Percentiles rank a stretch among this genome's conserved stretches.
Evolutionary conservation across 495 filamentous ascomycete genomes (phyloP).

Genomic region (Hypoxylon perforatum): DNA sequence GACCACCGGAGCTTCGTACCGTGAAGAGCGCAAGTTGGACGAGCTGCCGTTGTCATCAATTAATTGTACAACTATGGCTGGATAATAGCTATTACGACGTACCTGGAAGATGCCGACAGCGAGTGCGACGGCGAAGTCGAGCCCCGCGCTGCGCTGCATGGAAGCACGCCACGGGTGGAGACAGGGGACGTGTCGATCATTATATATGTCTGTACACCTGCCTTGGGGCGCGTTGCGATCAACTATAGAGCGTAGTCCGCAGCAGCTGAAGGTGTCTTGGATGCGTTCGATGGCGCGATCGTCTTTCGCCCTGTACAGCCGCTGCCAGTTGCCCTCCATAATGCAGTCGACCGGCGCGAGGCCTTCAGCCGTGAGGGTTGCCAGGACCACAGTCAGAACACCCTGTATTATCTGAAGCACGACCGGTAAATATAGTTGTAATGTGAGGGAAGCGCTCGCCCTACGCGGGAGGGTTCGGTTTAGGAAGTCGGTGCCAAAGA

Average conservation of each 20-base stretch:
- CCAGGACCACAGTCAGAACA: conserved; percentile 62
- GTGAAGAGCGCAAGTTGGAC: conserved; percentile 30
- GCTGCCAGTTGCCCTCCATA: conserved; percentile 65
- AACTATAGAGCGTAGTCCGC: conserved; percentile 65
- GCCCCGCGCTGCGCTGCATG: conserved; percentile 39
- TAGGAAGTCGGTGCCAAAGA: conserved; percentile 38
- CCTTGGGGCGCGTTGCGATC: conserved; percentile 66
- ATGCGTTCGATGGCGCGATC: conserved; percentile 64
- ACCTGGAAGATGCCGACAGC: conserved; percentile 49
- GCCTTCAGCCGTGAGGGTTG: conserved; percentile 67
- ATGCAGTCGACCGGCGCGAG: conserved; percentile 63
- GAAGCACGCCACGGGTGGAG: conserved; percentile 38
- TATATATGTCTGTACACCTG: conserved; percentile 14
- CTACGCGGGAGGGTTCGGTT: background rate
- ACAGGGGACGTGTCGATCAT: conserved; percentile 25
- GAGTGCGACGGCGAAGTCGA: conserved; percentile 41
- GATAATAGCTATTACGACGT: background rate
- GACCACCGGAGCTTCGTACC: conserved; percentile 18
- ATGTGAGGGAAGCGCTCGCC: conserved; percentile 37
- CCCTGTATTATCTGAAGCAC: conserved; percentile 56
- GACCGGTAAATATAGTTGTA: conserved; percentile 47
- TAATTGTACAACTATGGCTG: background rate
- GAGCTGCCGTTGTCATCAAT: conserved; percentile 18
- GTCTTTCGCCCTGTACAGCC: conserved; percentile 61
- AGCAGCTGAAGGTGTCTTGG: conserved; percentile 73